Conservation (phyloP, 2,329 filamentous ascomycete species). For the Cytospora piceicola region DNA sequence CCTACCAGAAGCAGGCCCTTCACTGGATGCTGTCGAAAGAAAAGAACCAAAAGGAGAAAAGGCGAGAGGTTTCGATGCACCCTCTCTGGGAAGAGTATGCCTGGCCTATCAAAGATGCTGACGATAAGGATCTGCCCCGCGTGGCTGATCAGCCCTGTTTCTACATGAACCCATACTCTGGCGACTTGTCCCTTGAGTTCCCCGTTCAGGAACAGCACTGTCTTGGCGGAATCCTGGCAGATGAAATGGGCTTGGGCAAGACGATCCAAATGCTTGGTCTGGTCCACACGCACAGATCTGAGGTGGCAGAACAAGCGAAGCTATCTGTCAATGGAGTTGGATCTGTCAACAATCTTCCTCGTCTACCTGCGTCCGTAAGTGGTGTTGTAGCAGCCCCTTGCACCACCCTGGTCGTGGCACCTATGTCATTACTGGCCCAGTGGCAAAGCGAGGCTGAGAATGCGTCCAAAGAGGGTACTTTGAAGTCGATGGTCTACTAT, state of each 20-base stretch:
- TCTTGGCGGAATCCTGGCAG: constrained; percentile 87
- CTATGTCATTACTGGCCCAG: constrained; percentile 94
- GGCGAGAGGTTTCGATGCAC: constrained; percentile 83
- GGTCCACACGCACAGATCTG: constrained; percentile 79
- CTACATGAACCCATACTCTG: constrained; percentile 96
- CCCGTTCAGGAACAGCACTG: constrained; percentile 94
- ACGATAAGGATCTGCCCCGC: constrained; percentile 73
- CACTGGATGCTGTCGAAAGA: constrained; percentile 98
- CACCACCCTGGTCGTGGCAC: constrained; percentile 93
- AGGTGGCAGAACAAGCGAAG: constrained; percentile 48
- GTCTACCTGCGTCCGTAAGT: constrained; percentile 60
- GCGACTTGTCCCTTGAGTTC: constrained; percentile 89
- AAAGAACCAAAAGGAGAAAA: constrained; percentile 70
- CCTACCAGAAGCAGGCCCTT: constrained; percentile 93
- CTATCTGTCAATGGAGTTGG: constrained; percentile 35
- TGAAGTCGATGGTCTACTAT: constrained; percentile 90
- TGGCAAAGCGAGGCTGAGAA: constrained; percentile 96
- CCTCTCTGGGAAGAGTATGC: constrained; percentile 95
- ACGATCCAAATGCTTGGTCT: constrained; percentile 98
- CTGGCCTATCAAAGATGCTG: constrained; percentile 86
- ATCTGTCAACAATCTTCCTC: constrained; percentile 64
- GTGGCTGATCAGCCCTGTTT: constrained; percentile 73
- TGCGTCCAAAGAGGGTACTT: constrained; percentile 79
- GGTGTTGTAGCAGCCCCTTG: constrained; percentile 73
- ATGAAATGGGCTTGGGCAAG: constrained; percentile 98